Conservation (phyloP, 805 yeast genomes). For the Pachysolen tannophilus region DNA sequence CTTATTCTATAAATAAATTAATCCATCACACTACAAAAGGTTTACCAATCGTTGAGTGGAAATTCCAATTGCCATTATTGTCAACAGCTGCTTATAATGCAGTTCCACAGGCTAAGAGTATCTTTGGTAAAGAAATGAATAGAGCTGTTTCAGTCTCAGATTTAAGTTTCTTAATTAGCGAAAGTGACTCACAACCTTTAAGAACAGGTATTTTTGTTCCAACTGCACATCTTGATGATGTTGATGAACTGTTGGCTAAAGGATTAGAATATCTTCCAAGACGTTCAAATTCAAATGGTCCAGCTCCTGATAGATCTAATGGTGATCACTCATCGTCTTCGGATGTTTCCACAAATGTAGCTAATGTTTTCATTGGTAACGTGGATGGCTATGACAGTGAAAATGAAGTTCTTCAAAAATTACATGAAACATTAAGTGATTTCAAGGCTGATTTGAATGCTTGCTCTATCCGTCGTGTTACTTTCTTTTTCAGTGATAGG, state of each 20-base stretch:
- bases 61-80: constrained; percentile 74
- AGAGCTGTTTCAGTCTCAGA: constrained; percentile 93
- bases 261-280: constrained; percentile 69
- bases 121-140: constrained; percentile 38
- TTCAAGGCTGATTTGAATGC: constrained; percentile 60
- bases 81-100: constrained; percentile 69
- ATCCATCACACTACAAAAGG: constrained; percentile 48
- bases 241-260: constrained; percentile 71
- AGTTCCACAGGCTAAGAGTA: constrained; percentile 41
- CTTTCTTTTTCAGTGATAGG: constrained; percentile 79
- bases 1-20: constrained; percentile 80
- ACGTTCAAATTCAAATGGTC: constrained; percentile 29
- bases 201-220: constrained; percentile 85
- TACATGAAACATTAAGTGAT: constrained; percentile 59
- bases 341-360: constrained; percentile 61
- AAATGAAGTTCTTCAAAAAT: constrained; percentile 53
- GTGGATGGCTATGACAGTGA: constrained; percentile 71
- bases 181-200: constrained; percentile 55
- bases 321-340: constrained; percentile 11
- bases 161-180: constrained; percentile 73
- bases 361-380: constrained; percentile 69
- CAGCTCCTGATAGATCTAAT: constrained; percentile 39
- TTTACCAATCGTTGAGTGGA: constrained; percentile 75
- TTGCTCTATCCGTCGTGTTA: constrained; percentile 82
- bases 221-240: constrained; percentile 77